phyloP scores from a whole-genome alignment of 106 monocot genomes.

The Dactylorhiza incarnata region DNA sequence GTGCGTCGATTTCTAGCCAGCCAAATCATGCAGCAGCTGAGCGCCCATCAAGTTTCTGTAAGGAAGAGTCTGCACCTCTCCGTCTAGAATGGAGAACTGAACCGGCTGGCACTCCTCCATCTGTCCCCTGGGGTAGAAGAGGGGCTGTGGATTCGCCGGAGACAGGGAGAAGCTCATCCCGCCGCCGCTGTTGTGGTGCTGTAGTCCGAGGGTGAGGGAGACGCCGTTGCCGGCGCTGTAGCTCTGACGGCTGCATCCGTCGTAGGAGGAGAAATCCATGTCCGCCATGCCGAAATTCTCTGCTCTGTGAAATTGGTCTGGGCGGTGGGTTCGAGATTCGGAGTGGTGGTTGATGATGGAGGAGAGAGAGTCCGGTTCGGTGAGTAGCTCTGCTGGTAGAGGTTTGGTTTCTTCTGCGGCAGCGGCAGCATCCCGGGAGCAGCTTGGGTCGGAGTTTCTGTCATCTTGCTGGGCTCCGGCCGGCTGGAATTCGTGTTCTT shows the following conservation, averaged over 20 bases:
- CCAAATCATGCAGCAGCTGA: constrained; percentile 47
- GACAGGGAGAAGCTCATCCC: constrained; percentile 25
- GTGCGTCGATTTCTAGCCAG: constrained; percentile 13
- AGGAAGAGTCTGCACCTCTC: constrained; percentile 33
- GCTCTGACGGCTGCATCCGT: constrained; percentile 12
- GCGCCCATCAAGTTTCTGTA: constrained; percentile 42
- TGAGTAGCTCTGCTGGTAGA: background rate
- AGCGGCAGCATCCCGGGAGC: background rate
- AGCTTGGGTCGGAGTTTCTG: constrained; percentile 2
- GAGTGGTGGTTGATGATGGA: constrained; percentile 13
- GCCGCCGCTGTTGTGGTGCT: constrained; percentile 37
- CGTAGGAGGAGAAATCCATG: constrained; percentile 45
- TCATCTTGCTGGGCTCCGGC: constrained; percentile 3
- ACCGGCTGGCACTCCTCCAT: constrained; percentile 29
- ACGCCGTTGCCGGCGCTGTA: constrained; percentile 27
- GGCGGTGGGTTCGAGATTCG: background rate
- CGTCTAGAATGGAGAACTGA: constrained; percentile 40
- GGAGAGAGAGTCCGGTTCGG: constrained; percentile 10
- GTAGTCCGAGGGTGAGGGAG: constrained; percentile 64
- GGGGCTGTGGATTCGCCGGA: constrained; percentile 16
- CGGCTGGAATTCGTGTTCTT: constrained; percentile 31
- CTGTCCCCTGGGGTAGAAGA: constrained; percentile 25
- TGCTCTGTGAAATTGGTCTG: background rate
- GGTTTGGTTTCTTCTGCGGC: constrained; percentile 28
- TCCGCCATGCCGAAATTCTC: constrained; percentile 40